phyloP scores from a whole-genome alignment of 306 rosid genomes.

The Biancaea sappan region DNA sequence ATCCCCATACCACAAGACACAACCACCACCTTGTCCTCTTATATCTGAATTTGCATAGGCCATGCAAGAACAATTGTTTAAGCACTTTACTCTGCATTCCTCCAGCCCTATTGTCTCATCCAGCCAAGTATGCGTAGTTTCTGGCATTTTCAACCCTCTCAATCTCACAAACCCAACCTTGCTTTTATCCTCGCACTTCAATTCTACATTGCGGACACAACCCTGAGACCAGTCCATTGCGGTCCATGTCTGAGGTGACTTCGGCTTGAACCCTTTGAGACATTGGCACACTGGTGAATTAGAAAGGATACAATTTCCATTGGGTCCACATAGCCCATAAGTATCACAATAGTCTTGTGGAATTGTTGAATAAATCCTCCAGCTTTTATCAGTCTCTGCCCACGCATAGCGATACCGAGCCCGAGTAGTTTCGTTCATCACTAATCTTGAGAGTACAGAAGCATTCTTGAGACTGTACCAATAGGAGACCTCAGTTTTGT shows the following conservation, averaged over 20 bases:
- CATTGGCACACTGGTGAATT: slow-evolving; percentile 33
- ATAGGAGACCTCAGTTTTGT: slow-evolving; percentile 34
- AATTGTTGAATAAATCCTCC: slow-evolving; percentile 30
- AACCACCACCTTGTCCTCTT: slow-evolving; percentile 62
- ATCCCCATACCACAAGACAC: slow-evolving; percentile 72
- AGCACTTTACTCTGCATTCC: slow-evolving; percentile 58
- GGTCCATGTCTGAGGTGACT: slow-evolving; percentile 22
- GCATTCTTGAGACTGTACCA: neutral
- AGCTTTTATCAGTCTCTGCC: neutral
- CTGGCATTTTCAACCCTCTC: slow-evolving; percentile 51
- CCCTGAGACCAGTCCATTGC: slow-evolving; percentile 23
- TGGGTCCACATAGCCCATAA: slow-evolving; percentile 40
- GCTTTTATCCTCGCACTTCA: slow-evolving; percentile 23
- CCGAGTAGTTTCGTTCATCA: neutral
- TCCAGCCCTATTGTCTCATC: slow-evolving; percentile 41
- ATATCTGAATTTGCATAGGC: slow-evolving; percentile 63
- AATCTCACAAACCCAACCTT: slow-evolving; percentile 27
- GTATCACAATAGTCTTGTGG: slow-evolving; percentile 42
- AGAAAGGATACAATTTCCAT: slow-evolving; percentile 33
- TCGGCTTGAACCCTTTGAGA: slow-evolving; percentile 32
- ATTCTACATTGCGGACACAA: slow-evolving; percentile 23
- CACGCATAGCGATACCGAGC: neutral
- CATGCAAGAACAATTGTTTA: slow-evolving; percentile 62
- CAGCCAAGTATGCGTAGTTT: slow-evolving; percentile 51
- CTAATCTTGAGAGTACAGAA: neutral